Conservation (phyloP, 164 flowering plant genomes). For the Tetracentron sinense region DNA sequence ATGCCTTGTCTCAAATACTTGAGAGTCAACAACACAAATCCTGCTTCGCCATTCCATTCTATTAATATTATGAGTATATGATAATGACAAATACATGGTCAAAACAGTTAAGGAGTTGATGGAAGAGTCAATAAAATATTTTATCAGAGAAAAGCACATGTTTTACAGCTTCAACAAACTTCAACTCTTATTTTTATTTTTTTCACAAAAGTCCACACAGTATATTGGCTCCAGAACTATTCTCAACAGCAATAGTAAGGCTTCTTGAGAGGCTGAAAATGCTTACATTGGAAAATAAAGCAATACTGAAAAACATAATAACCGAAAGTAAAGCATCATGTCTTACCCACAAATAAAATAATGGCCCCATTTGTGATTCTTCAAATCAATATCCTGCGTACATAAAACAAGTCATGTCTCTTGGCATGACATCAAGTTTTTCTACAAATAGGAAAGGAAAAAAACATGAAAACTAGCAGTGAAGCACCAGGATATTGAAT, state of each 20-base stretch:
- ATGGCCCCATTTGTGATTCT: slow-evolving; percentile 96
- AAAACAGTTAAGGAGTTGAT: too few relatives aligned
- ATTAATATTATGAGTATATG: too few relatives aligned
- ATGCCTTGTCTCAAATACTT: too few relatives aligned
- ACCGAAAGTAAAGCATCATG: not conserved
- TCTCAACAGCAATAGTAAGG: not conserved
- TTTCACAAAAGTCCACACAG: too few relatives aligned
- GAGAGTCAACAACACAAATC: too few relatives aligned
- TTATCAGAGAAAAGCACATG: too few relatives aligned
- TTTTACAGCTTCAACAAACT: too few relatives aligned
- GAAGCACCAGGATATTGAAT: not conserved
- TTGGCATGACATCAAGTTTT: not conserved
- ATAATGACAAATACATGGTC: too few relatives aligned
- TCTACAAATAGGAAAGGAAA: not conserved
- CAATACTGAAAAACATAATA: not conserved
- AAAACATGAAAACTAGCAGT: not conserved
- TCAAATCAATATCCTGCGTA: slow-evolving; percentile 87
- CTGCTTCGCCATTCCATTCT: too few relatives aligned
- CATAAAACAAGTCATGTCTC: not conserved
- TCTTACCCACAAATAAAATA: slow-evolving; percentile 91
- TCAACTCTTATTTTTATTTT: too few relatives aligned
- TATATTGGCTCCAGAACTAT: not conserved
- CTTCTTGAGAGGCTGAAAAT: not conserved
- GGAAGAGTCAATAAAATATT: too few relatives aligned
- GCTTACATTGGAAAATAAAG: not conserved